Evolutionary conservation across 352 stramenopile genomes (phyloP).

Genomic region (Phytopythium chamaehyphon): DNA sequence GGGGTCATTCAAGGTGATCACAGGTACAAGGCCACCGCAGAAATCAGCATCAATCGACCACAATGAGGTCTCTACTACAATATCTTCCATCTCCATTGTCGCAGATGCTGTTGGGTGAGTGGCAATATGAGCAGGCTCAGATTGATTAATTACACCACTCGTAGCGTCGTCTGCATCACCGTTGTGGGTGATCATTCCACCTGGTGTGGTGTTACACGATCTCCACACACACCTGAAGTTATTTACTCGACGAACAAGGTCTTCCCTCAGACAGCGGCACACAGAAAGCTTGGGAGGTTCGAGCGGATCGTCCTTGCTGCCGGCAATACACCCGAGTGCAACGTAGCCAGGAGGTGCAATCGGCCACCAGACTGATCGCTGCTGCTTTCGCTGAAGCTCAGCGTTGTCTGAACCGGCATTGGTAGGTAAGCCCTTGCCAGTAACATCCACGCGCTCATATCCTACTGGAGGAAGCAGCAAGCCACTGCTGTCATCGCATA

Average conservation of each 20-base stretch:
- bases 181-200: too few species aligned
- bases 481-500: slow-evolving; percentile 49
- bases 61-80: slow-evolving; percentile 61
- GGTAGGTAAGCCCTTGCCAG: slow-evolving; percentile 70
- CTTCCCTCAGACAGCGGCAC: slow-evolving; percentile 68
- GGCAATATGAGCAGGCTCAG: slow-evolving; percentile 9
- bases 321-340: slow-evolving; percentile 68
- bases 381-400: slow-evolving; percentile 81
- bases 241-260: slow-evolving; percentile 64
- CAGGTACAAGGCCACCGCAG: slow-evolving; percentile 41
- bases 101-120: not conserved
- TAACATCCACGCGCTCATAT: slow-evolving; percentile 82
- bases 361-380: slow-evolving; percentile 82
- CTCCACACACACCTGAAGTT: slow-evolving; percentile 65
- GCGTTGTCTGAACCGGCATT: slow-evolving; percentile 63
- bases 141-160: slow-evolving; percentile 31
- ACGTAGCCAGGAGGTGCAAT: slow-evolving; percentile 76
- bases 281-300: slow-evolving; percentile 49
- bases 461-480: slow-evolving; percentile 55
- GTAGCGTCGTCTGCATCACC: slow-evolving; percentile 10
- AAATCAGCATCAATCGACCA: slow-evolving; percentile 71
- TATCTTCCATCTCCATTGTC: slow-evolving; percentile 31
- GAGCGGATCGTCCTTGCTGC: slow-evolving; percentile 77
- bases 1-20: slow-evolving; percentile 56
- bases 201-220: slow-evolving; percentile 3